Evolutionary conservation across 768 basidiomycete genomes (phyloP).

Genomic region (Hemileccinum impolitum): DNA sequence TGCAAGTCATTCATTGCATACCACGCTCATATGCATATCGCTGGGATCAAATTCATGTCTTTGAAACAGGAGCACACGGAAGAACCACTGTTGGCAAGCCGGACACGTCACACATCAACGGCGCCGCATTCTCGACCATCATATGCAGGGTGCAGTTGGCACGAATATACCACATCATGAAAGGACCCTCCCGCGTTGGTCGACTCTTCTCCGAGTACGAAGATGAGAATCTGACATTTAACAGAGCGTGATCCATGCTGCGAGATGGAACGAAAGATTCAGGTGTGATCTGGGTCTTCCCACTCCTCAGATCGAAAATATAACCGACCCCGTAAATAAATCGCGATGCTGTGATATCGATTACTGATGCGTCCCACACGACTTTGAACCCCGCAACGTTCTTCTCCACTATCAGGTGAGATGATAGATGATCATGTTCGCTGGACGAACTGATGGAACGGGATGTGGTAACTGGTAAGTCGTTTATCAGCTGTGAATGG

Average conservation of each 20-base stretch:
- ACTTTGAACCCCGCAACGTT: constrained; percentile 26
- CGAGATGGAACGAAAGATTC: neutral
- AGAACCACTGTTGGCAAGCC: constrained; percentile 7
- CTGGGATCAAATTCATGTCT: constrained; percentile 17
- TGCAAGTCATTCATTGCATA: neutral
- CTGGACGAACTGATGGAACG: neutral
- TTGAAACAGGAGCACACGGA: constrained; percentile 18
- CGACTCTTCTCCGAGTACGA: neutral
- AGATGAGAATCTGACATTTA: constrained; percentile 2
- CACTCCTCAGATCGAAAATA: constrained; percentile 2
- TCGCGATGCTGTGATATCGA: neutral
- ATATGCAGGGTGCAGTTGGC: neutral
- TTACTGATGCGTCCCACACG: constrained; percentile 10
- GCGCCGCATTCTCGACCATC: constrained; percentile 4
- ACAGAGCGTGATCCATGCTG: neutral
- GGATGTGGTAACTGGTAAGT: neutral
- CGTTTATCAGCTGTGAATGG: neutral
- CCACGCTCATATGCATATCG: constrained; percentile 3
- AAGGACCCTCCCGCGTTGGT: neutral
- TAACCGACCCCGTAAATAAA: neutral
- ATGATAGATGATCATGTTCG: constrained; percentile 16
- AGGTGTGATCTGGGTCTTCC: neutral
- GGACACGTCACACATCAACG: constrained; percentile 9
- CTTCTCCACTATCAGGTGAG: constrained; percentile 18
- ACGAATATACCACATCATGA: constrained; percentile 8